A percentile compares a stretch with the other conserved stretches of the same genome.
phyloP scores from a whole-genome alignment of 1,284 basidiomycete genomes.

The Ceratobasidium sp. region DNA sequence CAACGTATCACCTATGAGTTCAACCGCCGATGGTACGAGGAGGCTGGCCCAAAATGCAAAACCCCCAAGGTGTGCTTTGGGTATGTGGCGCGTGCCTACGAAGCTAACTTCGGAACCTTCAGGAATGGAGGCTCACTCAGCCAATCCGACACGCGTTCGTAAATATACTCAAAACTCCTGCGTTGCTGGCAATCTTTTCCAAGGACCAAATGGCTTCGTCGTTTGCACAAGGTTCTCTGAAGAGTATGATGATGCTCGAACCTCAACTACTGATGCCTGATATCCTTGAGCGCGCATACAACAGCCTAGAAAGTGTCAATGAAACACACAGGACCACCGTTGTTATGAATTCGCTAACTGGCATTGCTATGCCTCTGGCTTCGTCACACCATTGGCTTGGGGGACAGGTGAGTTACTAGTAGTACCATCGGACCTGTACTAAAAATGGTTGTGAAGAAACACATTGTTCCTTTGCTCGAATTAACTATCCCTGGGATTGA shows the following conservation, averaged over 20 bases:
- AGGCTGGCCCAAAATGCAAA: slow-evolving; percentile 79
- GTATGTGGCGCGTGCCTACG: not conserved
- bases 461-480: slow-evolving; percentile 87
- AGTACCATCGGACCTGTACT: not conserved
- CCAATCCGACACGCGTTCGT: slow-evolving; percentile 87
- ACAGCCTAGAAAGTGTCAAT: slow-evolving; percentile 90
- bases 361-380: slow-evolving; percentile 79
- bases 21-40: slow-evolving; percentile 80
- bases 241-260: slow-evolving; percentile 70
- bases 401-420: slow-evolving; percentile 52
- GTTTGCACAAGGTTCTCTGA: slow-evolving; percentile 73
- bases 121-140: slow-evolving; percentile 73
- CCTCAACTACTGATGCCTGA: slow-evolving; percentile 91
- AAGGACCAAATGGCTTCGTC: slow-evolving; percentile 77
- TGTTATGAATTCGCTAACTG: slow-evolving; percentile 86
- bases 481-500: slow-evolving; percentile 92
- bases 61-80: slow-evolving; percentile 69
- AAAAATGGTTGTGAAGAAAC: slow-evolving; percentile 62
- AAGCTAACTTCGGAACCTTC: not conserved
- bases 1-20: slow-evolving; percentile 83
- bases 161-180: slow-evolving; percentile 81
- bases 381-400: slow-evolving; percentile 80
- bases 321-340: slow-evolving; percentile 94
- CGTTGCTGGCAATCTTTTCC: slow-evolving; percentile 93
- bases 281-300: slow-evolving; percentile 88